Base-by-base conservation (phyloP, 2,329 filamentous ascomycete species). In the Scleromitrula shiraiana region DNA sequence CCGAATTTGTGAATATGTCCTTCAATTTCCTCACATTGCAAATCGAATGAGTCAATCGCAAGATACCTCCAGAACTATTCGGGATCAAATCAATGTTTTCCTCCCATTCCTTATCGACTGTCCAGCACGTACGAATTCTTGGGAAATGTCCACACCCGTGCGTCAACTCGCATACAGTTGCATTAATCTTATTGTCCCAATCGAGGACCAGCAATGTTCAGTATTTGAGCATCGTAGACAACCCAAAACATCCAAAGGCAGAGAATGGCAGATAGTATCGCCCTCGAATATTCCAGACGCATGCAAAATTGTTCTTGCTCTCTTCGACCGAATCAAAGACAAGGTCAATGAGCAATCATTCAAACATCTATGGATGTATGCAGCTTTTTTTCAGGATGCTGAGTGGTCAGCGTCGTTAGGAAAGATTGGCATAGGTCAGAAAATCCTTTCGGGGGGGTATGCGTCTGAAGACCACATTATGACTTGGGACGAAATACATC, bases 61-160 rank as follows among this genome's bases (percentile, higher is more conserved):
- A 8, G 33, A 19, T 14, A 22, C 12, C 15, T 26, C 33, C 30
- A 32, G 15, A 9, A 35, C 19, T 19, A 10, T 19, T 6, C n/a
- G 30, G 17, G 41, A 51, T 2, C 30, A 56, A 5, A 33, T 44
- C 15, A 56, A 72, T 33, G 71, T 87, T 10, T 90, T 83, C 60
- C 70, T 89, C 1, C 81, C 83, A 0, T 70, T 82, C 19, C 63
- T 88, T 0, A 66, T 80, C 8, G 80, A 83, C 53, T 74, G 72
- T 49, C 72, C 74, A 15, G 59, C 63, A n/a, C 70, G 73, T 24
- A 70, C 71, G 36, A 80, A 72, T 56, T 75, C 76, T 14, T 82
- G 80, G 78, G 69, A 72, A 45, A 67, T 73, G 49, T 76, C 76
- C 46, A 69, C 67, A 22, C 47, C 60, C 7, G 66, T 78, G 26